Evolutionary conservation across 371 early-diverging fungal genomes (phyloP), one percentile per base, ranked within the genome.

Genomic region (Mucor sp.): DNA sequence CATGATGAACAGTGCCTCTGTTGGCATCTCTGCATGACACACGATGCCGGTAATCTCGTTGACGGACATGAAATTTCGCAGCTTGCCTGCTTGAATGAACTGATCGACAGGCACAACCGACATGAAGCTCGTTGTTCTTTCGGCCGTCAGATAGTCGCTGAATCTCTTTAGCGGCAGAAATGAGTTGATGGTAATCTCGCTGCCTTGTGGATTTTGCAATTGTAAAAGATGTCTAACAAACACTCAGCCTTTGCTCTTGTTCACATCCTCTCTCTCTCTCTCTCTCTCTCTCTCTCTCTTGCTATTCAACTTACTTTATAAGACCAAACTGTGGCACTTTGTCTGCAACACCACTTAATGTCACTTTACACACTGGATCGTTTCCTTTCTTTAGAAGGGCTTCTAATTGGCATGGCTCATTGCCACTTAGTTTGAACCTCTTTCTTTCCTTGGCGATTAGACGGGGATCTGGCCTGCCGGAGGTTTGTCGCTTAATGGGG

Each of bases 21-120:
- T 50, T 19, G 66, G 57, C 14, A 23, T 28, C 3, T 60, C 43
- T 5, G 63, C 23, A 41, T 69, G 58, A 27, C 33, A 55, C 4
- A 69, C 50, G 30, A 69, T 33, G 12, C 69, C 69, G 2, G 35
- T 66, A 30, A 66, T 48, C 60, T 63, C 66, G 55, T 69, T 69
- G 17, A 61, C 63, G 56, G 62, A 60, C 63, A 69, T 66, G 21
- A 63, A 69, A 6, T 63, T 60, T 37, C 43, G 66, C 27, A 73
- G 30, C 60, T 73, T 73, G 7, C 69, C 41, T 6, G 62, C n/a
- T 14, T 65, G 60, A 17, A 73, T 32, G 7, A 56, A 15, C 25
- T 39, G 32, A 23, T 41, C 33, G 12, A 12, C 12, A 0, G 37
- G 44, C 0, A n/a, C 23, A 21, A 69, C 53, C 12, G 25, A 17